Base-by-base conservation (phyloP, 2,329 filamentous ascomycete genomes). In the Cladosporium phlei region DNA sequence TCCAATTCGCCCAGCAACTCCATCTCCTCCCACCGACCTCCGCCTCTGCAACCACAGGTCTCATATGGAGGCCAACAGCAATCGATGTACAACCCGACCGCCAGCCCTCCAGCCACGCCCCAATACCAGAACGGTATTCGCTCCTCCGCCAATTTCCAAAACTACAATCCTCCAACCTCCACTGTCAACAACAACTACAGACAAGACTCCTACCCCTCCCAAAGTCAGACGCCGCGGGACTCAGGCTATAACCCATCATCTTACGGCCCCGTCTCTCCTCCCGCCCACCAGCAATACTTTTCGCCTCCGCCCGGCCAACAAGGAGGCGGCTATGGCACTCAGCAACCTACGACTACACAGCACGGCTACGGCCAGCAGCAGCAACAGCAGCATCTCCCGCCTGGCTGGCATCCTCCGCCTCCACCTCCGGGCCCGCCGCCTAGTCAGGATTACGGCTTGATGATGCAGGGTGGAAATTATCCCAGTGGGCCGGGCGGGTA, bases 331-430 rank as follows among this genome's bases (percentile, higher is more conserved):
- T 69, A 67, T 35, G 70, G 68, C 24, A 68, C 67, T 40, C 69
- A 64, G 19, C 65, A 69, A 11, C 76, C 74, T 45, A 70, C 78
- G 22, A 76, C 78, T 11, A 69, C 71, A 0, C 76, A 83, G 25
- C 80, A 78, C 3, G 76, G 83, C 28, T 80, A 78, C 4, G 80
- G 80, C 2, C 39, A 43, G 10, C 80, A 80, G 3, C 39, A 43
- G n/a, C 67, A 69, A 43, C 70, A 69, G n/a, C 63, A 57, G 24
- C 49, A 47, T 17, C 67, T 83, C 45, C 80, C 80, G 10, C 75
- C 79, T 42, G 81, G 81, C 4, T 86, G 83, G 60, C 74, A 85
- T 20, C 81, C 80, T 0, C 82, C 82, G 14, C 82, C 82, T 3
- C 82, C 82, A 9, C 82, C 82, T 0, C 82, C 81, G 1, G 79